Base-by-base conservation (phyloP, 2,329 filamentous ascomycete genomes). In the Dryadomyces quercivorus region DNA sequence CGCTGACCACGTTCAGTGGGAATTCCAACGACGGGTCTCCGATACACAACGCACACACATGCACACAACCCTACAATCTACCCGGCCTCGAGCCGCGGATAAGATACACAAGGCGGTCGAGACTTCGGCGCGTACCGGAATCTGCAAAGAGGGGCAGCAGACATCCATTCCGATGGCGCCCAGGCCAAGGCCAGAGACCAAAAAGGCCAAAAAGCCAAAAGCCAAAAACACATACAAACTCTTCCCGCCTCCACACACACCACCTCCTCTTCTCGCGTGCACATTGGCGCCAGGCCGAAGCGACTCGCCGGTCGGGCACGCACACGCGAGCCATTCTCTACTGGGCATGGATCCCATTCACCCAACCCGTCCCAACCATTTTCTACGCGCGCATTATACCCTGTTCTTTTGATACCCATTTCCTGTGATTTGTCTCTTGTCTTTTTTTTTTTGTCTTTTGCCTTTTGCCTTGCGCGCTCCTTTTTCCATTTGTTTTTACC, bases 321-420 rank as follows among this genome's bases (percentile, higher is more conserved):
- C 36, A 16, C 36, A 40, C 15, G 15, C 36, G 36, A 40, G 36
- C 15, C 36, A 40, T 31, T 31, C 36, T 40, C 36, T 40, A 40
- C 15, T 40, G 36, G 36, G 36, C 36, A 31, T 31, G 26, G 26
- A 31, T 31, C 26, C 26, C 26, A 40, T 16, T 40, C 36, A 16
- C 36, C 36, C 36, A 40, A 31, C 26, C 26, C 26, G 26, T 31
- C 26, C 36, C 36, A 40, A 40, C 36, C 36, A 40, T 40, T 40
- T 40, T 31, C 26, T 31, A 31, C 26, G 26, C 50, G 16, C 22
- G 16, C 42, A n/a, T 44, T 45, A 52, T 51, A 44, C 50, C 50
- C 50, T 36, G 36, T 50, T 31, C 34, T 50, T 47, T 16, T 26
- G 47, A 50, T 52, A 52, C 50, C 50, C 50, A 44, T 44, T 52